Evolutionary conservation across 2,329 filamentous ascomycete genomes (phyloP), one percentile per base, ranked within the genome.

Genomic region (Aspergillus tamarii): DNA sequence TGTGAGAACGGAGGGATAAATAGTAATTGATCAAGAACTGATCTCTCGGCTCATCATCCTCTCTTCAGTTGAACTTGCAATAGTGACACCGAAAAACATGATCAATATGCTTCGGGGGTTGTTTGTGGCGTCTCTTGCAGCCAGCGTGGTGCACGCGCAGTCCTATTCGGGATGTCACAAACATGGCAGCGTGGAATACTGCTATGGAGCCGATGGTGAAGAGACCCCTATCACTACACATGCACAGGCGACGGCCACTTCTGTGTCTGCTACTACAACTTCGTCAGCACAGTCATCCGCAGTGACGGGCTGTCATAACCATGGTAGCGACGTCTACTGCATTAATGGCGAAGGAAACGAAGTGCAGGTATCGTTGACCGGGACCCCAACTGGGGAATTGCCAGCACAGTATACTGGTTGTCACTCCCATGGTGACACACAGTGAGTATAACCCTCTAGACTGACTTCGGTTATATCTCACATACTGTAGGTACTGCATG

Each of bases 351-450:
- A 71, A 50, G 78, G 78, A 0, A 64, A 74, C 1, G 79, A 81
- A 57, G 78, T 80, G 32, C 68, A 74, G 23, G 73, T 81, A 7
- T 73, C 74, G 0, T 64, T 72, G 52, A 82, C 84, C 8, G 79
- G 81, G 3, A 90, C 85, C 4, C 82, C 82, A 21, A 87, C 84
- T 1, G 82, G 83, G 53, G 83, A 84, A 56, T 75, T 87, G 21
- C 87, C 89, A 1, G 80, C 88, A 0, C 78, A 84, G 59, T 91
- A 88, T 70, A 91, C 88, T 0, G 86, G 78, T 60, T 92, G 90
- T 72, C 89, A 92, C 73, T 70, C 77, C 0, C 89, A 92, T 75
- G 88, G 80, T 19, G 70, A 75, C 4, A 82, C 88, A 53, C 82
- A 82, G 87, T 91, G 79, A 64, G 66, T 60, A 9, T 23, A 11